phyloP scores from a whole-genome alignment of 148 eudicot species.

The Rhododendron simsii region DNA sequence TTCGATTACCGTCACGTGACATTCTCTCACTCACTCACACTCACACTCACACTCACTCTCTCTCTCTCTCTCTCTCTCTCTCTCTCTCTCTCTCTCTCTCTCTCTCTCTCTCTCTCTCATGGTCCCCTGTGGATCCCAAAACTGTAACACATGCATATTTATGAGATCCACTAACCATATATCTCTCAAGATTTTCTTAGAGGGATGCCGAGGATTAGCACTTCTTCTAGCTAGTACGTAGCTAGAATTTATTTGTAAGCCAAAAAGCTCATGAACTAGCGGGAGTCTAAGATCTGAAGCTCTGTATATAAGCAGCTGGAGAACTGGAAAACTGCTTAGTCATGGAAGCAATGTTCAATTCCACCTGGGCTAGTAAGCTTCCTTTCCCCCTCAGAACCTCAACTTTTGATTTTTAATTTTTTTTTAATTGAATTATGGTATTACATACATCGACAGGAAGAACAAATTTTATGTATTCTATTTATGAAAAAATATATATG shows the following conservation, averaged over 20 bases:
- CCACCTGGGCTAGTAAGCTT: slow-evolving; percentile 17
- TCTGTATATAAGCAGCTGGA: background rate
- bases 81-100: slow-evolving; percentile 3
- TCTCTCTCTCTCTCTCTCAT: background rate
- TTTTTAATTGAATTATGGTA: background rate
- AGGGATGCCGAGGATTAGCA: background rate
- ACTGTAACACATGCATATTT: background rate
- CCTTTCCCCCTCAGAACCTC: background rate
- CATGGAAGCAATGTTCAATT: slow-evolving; percentile 15
- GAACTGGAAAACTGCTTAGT: background rate
- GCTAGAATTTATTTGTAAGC: background rate
- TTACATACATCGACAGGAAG: background rate
- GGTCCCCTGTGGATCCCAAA: background rate
- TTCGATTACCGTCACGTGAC: no score
- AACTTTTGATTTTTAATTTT: no score
- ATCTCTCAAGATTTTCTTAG: no score
- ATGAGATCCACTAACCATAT: background rate
- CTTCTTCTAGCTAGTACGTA: background rate
- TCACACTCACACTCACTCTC: background rate
- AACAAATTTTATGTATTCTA: background rate
- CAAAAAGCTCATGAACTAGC: background rate
- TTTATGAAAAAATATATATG: no score
- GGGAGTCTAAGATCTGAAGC: background rate
- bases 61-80: background rate
- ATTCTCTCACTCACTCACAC: no score